These are phyloP conservation scores for Elongisporangium undulatum DNA, from an alignment of 352 stramenopile species.

Conservation along the genomic window DNA sequence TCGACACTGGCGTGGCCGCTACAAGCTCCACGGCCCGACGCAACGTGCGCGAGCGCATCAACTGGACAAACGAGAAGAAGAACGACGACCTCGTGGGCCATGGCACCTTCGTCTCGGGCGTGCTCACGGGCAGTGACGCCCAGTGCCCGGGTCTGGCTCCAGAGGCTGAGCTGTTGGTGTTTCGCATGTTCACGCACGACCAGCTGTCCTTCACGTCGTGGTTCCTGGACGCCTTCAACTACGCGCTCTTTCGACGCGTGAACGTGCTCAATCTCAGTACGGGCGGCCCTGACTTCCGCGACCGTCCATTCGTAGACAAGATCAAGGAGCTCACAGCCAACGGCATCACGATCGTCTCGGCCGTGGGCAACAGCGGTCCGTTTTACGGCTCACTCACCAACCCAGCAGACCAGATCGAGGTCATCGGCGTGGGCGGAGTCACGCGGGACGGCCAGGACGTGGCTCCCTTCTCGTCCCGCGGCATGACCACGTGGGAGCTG, in stretches of 20 bases:
- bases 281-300: conserved; percentile 79
- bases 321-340: conserved; percentile 76
- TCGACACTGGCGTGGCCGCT: conserved; percentile 67
- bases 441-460: conserved; percentile 40
- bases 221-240: conserved; percentile 91
- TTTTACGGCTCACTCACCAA: conserved; percentile 84
- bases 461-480: conserved; percentile 74
- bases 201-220: conserved; percentile 88
- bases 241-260: conserved; percentile 69
- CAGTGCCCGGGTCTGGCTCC: conserved; percentile 78
- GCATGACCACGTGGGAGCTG: conserved; percentile 86
- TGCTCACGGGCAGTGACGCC: conserved; percentile 51
- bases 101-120: conserved; percentile 80
- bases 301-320: conserved; percentile 88
- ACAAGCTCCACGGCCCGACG: conserved; percentile 31
- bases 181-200: conserved; percentile 83
- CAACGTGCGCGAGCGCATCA: conserved; percentile 75
- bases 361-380: conserved; percentile 82
- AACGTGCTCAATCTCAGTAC: conserved; percentile 87
- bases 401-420: conserved; percentile 79
- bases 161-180: conserved; percentile 71
- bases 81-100: conserved; percentile 74
- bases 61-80: conserved; percentile 85
- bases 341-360: conserved; percentile 77
- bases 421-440: conserved; percentile 80